Conservation (phyloP, 2,329 filamentous ascomycete genomes). For the Epichloe baconii region DNA sequence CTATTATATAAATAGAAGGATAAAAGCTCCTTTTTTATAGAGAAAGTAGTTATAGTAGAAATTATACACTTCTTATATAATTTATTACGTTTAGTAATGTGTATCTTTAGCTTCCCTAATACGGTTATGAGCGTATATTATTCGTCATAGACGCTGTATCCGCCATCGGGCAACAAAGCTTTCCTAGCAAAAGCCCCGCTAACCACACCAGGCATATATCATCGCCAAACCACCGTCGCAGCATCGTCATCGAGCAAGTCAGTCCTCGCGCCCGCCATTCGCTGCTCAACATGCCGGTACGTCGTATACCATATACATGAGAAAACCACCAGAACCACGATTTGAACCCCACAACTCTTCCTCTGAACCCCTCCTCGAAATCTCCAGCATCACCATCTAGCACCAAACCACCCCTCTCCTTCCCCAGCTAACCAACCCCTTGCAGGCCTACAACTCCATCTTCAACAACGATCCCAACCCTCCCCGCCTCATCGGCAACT, state of each 20-base stretch:
- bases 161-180: too few species aligned
- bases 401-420: neutral
- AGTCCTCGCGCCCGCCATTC: constrained; percentile 6
- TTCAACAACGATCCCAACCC: constrained; percentile 71
- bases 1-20: too few species aligned
- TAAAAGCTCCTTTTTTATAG: too few species aligned
- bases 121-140: too few species aligned
- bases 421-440: constrained; percentile 5
- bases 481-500: constrained; percentile 63
- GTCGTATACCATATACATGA: neutral
- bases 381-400: neutral
- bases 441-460: constrained; percentile 91
- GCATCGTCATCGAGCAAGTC: constrained; percentile 12
- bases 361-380: neutral
- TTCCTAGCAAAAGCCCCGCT: neutral
- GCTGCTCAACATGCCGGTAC: constrained; percentile 17
- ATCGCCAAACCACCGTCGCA: constrained; percentile 2
- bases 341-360: neutral
- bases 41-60: too few species aligned
- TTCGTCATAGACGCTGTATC: too few species aligned
- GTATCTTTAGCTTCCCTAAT: too few species aligned
- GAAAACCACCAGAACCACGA: neutral
- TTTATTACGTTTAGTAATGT: too few species aligned
- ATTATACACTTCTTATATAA: too few species aligned
- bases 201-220: neutral